A percentile compares a stretch with the other conserved stretches of the same genome.
These are phyloP conservation scores for Talaromyces marneffei DNA, from an alignment of 2,329 filamentous ascomycete genomes.

Conservation along the genomic window DNA sequence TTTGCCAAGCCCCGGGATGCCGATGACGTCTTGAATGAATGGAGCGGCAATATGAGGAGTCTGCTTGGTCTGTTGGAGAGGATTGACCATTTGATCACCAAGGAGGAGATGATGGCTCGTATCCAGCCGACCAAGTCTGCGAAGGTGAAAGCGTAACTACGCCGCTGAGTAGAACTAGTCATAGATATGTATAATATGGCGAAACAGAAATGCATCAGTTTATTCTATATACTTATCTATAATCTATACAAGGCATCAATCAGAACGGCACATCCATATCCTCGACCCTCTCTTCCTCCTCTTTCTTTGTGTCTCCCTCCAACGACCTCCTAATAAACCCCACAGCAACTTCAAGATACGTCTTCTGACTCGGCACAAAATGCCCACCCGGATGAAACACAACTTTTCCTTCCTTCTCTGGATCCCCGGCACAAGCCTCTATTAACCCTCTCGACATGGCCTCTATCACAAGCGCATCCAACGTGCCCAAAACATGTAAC, in stretches of 20 bases:
- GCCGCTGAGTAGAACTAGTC: not conserved
- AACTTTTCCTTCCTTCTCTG: conserved; percentile 45
- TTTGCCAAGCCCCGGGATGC: conserved; percentile 93
- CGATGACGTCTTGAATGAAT: conserved; percentile 95
- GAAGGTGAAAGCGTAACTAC: conserved; percentile 32
- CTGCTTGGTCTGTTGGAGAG: conserved; percentile 77
- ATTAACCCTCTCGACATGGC: conserved; percentile 60
- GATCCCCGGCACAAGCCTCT: conserved; percentile 57
- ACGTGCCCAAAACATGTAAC: conserved; percentile 72
- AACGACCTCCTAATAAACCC: conserved; percentile 60
- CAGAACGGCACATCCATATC: conserved; percentile 65
- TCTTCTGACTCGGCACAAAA: conserved; percentile 76
- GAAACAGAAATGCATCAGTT: conserved; percentile 6
- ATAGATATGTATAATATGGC: conserved; percentile 13
- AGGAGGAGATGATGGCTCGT: conserved; percentile 99
- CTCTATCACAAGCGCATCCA: conserved; percentile 88
- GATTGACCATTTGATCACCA: conserved; percentile 96
- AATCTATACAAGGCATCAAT: not conserved
- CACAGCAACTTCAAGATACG: conserved; percentile 70
- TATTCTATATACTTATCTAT: conserved; percentile 9
- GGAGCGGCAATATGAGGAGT: conserved; percentile 97
- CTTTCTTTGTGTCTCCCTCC: conserved; percentile 29
- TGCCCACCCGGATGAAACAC: conserved; percentile 83
- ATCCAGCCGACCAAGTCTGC: conserved; percentile 62
- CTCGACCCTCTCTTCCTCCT: conserved; percentile 53